These are phyloP conservation scores for Rutidosis leptorrhynchoides DNA, from an alignment of 129 eudicot species.

Conservation along the genomic window DNA sequence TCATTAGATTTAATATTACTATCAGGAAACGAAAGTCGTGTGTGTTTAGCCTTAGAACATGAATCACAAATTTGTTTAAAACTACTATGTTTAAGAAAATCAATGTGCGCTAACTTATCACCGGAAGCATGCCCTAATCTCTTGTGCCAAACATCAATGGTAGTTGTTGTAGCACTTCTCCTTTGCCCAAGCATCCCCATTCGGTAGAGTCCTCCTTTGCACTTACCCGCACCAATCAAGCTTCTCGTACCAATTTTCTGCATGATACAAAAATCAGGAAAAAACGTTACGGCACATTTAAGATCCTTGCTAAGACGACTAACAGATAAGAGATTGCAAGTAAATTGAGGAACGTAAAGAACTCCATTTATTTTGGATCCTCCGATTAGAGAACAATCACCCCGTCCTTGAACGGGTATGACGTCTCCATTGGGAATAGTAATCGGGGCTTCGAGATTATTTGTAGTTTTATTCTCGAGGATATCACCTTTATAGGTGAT, in stretches of 20 bases:
- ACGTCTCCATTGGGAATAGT: background rate
- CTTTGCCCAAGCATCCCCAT: background rate
- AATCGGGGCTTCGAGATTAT: background rate
- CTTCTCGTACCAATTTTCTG: background rate
- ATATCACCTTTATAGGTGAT: background rate
- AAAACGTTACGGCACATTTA: too few species aligned
- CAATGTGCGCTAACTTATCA: background rate
- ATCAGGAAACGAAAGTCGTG: background rate
- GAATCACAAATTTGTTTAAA: background rate
- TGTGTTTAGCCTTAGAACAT: background rate
- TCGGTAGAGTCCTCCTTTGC: background rate
- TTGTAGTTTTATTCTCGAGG: too few species aligned
- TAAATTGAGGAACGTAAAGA: background rate
- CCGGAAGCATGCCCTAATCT: background rate
- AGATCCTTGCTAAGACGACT: background rate
- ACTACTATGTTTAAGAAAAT: background rate
- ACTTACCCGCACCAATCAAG: background rate
- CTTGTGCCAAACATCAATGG: background rate
- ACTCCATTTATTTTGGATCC: background rate
- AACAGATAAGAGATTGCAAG: background rate
- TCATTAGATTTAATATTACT: background rate
- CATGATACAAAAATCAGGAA: background rate
- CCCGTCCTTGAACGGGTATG: background rate
- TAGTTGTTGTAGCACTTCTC: background rate
- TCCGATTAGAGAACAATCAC: background rate